Evolutionary conservation across 2,329 filamentous ascomycete genomes (phyloP), one percentile per base, ranked within the genome.

Genomic region (Fusarium subtropicale): DNA sequence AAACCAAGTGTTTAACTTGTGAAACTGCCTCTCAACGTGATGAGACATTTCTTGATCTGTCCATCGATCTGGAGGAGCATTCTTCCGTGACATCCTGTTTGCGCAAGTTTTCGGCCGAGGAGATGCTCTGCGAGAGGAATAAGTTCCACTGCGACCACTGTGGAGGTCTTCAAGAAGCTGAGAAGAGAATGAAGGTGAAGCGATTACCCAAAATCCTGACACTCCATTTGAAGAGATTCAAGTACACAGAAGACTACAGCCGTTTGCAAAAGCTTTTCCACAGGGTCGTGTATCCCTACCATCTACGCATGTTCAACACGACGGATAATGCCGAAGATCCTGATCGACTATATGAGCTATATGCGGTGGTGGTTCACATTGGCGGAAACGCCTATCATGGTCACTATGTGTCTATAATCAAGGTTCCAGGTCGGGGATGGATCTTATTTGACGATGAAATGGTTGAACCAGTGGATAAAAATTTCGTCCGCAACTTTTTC

Each of bases 171-270:
- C 96, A 99, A 80, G 96, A 99, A 81, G 96, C 96, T 1, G 96
- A 99, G 80, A 99, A 98, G 84, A 89, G 96, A 69, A 99, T 99
- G 96, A 99, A 98, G 84, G 95, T 99, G 73, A 98, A 99, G 83
- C 89, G 92, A 55, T 82, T 98, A 76, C 96, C 96, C 6, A 94
- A 93, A 76, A 93, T 99, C 63, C 81, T 99, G 68, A 94, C 96
- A 7, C 83, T 99, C 60, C 96, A 99, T 77, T 82, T 99, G 67
- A 99, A 99, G 81, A 89, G 96, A 59, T 99, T 99, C 85, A 98
- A 98, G 81, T 99, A 97, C 77, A 97, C 95, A 4, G 96, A 98
- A 77, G 95, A 98, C 78, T 88, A 97, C 76, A 96, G 94, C 71
- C 89, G 94, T 56, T 82, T 99, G 66, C 94, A 98, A 79, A 99